Base-by-base conservation (phyloP, 169 alveolate genomes). In the Plasmodium adleri region DNA sequence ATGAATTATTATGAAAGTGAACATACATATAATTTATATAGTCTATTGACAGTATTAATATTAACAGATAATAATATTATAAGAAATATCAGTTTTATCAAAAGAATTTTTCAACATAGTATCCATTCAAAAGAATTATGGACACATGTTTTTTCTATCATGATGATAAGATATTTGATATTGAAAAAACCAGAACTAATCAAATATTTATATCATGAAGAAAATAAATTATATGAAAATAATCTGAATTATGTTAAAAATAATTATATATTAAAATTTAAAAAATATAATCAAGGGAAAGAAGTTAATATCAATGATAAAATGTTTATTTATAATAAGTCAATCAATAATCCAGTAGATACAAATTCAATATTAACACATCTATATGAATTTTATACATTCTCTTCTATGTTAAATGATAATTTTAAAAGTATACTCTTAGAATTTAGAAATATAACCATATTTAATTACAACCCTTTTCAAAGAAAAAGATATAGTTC, bases 291-390 rank as follows among this genome's bases (percentile, higher is more conserved):
- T 47, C 64, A 78, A 67, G 80, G 45, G 17, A 64, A 78, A 47
- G 50, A 28, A 64, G 13, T 15, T 49, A 32, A 26, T 7, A 17
- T 64, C n/a, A 67, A 78, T 26, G 89, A 78, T 52, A 22, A 66
- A 52, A n/a, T 50, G 10, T 78, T 78, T 13, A 32, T 24, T 15
- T 78, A 78, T 58, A 59, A 78, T 43, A 59, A 78, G 26, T 78
- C 89, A 13, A 26, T 78, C 28, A 78, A 78, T 66, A 78, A 78
- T 54, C 89, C 89, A 12, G n/a, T 78, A 59, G 89, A 78, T 66
- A 15, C 89, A 3, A 78, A 78, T 66, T 78, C 89, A 15, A 20
- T 78, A 43, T 58, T 78, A 78, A 78, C 89, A 20, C 89, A 78
- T 66, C 32, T 78, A 13, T 78, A 78, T 50, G 89, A 78, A 56